Conservation (phyloP, 306 rosid species). For the Prunus campanulata region DNA sequence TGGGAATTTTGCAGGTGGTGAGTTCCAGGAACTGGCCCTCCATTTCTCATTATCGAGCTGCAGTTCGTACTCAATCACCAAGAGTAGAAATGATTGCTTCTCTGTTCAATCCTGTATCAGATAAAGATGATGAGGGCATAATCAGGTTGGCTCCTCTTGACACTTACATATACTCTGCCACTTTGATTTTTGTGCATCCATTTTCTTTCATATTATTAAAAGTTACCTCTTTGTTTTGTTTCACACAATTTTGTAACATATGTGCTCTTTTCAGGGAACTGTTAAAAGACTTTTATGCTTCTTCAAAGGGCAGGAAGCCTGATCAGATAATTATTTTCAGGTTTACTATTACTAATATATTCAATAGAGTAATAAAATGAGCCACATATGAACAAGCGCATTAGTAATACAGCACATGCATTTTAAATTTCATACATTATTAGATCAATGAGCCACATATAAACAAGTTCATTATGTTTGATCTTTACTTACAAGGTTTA, state of each 20-base stretch:
- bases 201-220: background rate
- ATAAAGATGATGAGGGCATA: constrained; percentile 59
- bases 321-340: constrained; percentile 85
- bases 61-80: constrained; percentile 73
- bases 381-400: background rate
- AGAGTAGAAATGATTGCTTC: constrained; percentile 78
- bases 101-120: constrained; percentile 58
- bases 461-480: too few relatives aligned
- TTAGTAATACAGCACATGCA: too few relatives aligned
- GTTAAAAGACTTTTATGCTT: constrained; percentile 51
- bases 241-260: background rate
- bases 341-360: constrained; percentile 18
- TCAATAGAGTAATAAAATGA: background rate
- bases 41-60: constrained; percentile 70
- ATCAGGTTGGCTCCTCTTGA: constrained; percentile 32
- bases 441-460: too few relatives aligned
- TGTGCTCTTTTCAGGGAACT: constrained; percentile 55
- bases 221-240: background rate
- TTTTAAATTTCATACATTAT: background rate
- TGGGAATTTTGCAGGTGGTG: constrained; percentile 47
- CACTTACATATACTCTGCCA: background rate
- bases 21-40: constrained; percentile 81
- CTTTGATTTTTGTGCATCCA: background rate
- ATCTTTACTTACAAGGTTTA: too few relatives aligned
- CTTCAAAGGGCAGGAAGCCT: constrained; percentile 65